Percentiles rank a stretch among this genome's conserved stretches.
These are phyloP conservation scores for Polytrichum commune DNA, from an alignment of 225 moss, liverwort and hornwort genomes.

Conservation along the genomic window DNA sequence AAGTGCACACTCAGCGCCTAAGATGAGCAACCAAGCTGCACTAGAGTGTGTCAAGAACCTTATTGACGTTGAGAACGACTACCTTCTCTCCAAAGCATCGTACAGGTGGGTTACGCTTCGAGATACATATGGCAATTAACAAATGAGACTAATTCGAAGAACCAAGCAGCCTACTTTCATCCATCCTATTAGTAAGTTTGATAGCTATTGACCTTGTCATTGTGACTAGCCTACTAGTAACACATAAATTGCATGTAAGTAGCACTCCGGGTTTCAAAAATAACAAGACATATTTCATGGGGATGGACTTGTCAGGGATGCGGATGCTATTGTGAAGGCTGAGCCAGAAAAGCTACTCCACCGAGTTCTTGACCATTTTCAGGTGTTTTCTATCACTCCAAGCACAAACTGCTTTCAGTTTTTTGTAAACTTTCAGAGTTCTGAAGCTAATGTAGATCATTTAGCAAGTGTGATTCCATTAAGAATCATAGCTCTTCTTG, in stretches of 20 bases:
- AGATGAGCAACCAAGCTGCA: conserved; percentile 49
- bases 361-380: conserved; percentile 76
- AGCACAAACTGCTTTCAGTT: background rate
- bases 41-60: conserved; percentile 79
- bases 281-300: background rate
- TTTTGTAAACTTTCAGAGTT: no score
- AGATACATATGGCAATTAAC: background rate
- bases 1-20: conserved; percentile 37
- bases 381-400: conserved; percentile 33
- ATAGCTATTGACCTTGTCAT: no score
- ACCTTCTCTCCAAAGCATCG: conserved; percentile 61
- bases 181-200: no score
- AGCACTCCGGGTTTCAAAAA: background rate
- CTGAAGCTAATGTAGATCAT: no score
- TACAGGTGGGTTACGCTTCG: conserved; percentile 50
- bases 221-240: background rate
- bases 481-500: no score
- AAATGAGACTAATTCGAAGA: no score
- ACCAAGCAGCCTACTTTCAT: no score
- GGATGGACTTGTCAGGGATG: conserved; percentile 49
- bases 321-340: conserved; percentile 46
- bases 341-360: conserved; percentile 82
- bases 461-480: no score
- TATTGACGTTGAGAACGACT: conserved; percentile 67
- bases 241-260: background rate